Base-by-base conservation (phyloP, 106 monocot species). In the Agapanthus africanus region DNA sequence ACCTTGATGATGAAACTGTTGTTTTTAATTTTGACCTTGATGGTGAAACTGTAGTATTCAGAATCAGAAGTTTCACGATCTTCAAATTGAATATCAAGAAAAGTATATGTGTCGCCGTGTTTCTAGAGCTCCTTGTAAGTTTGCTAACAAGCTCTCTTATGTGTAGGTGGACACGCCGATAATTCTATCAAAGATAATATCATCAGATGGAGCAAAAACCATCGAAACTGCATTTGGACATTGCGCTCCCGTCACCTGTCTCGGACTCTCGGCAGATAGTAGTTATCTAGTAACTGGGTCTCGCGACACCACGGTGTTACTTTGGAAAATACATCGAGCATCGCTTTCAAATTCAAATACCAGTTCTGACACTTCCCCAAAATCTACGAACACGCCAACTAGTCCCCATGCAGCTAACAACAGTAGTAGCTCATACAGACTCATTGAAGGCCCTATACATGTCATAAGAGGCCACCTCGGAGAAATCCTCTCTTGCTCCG, bases 401-500 rank as follows among this genome's bases (percentile, higher is more conserved):
- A 90, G 75, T 70, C n/a, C n/a, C n/a, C n/a, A n/a, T n/a, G n/a
- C n/a, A n/a, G n/a, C n/a, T n/a, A n/a, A n/a, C n/a, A n/a, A n/a
- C n/a, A n/a, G n/a, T n/a, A n/a, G n/a, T n/a, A n/a, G n/a, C n/a
- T n/a, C n/a, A n/a, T n/a, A n/a, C n/a, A n/a, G n/a, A n/a, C 84
- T 70, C 42, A 83, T 99, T 51, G 99, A 99, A 76, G 93, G 99
- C 16, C 99, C 99, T 54, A 63, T 93, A 61, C 93, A 90, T 65
- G 87, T 99, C 15, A 40, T 99, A 71, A 82, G 99, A 87, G 99
- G 99, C 19, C 99, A 99, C 86, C 84, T 92, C 47, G 85, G 87
- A 37, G 92, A 85, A 66, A 65, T 99, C 52, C 46, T 77, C 18
- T 87, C 76, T 47, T 99, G 99, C 72, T 69, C 72, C 54, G 87